These are phyloP conservation scores for Calonectria fujianensis DNA, from an alignment of 2,329 filamentous ascomycete species.

Conservation along the genomic window DNA sequence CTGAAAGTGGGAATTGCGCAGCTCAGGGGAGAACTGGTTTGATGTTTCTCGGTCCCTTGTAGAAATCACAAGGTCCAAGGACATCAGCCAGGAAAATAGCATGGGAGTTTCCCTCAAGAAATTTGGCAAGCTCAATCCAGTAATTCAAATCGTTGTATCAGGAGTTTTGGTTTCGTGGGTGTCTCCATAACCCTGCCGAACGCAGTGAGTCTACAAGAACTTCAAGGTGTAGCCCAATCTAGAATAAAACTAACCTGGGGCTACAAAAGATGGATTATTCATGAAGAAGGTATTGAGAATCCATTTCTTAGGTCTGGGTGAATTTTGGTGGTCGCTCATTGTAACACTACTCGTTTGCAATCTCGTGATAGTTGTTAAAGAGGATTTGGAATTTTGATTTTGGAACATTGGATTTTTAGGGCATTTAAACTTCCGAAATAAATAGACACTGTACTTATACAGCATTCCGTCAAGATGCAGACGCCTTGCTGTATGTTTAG, in stretches of 20 bases:
- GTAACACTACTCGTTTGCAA: not conserved
- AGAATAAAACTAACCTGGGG: constrained; percentile 2
- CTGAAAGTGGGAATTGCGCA: constrained; percentile 66
- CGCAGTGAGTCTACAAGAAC: not conserved
- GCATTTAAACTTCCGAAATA: not conserved
- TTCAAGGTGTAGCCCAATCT: not conserved
- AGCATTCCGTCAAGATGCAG: not conserved
- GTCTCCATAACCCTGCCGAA: constrained; percentile 40
- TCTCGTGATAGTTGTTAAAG: not conserved
- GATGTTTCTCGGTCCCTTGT: constrained; percentile 45
- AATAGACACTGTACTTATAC: not conserved
- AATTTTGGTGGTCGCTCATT: not conserved
- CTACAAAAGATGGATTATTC: constrained; percentile 37
- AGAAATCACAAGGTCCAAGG: constrained; percentile 63
- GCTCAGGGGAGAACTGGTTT: constrained; percentile 57
- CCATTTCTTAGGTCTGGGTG: constrained; percentile 29
- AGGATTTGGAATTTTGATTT: not conserved
- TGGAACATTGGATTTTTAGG: not conserved
- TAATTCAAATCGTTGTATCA: constrained; percentile 55
- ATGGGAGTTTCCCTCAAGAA: constrained; percentile 69
- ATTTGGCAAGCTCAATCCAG: constrained; percentile 68
- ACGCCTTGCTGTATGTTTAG: not conserved
- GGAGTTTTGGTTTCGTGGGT: constrained; percentile 43
- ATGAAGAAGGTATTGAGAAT: constrained; percentile 44
- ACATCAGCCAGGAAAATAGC: constrained; percentile 71